Evolutionary conservation across 2,329 filamentous ascomycete genomes (phyloP), one percentile per base, ranked within the genome.

Genomic region (Colletotrichum endophyticum): DNA sequence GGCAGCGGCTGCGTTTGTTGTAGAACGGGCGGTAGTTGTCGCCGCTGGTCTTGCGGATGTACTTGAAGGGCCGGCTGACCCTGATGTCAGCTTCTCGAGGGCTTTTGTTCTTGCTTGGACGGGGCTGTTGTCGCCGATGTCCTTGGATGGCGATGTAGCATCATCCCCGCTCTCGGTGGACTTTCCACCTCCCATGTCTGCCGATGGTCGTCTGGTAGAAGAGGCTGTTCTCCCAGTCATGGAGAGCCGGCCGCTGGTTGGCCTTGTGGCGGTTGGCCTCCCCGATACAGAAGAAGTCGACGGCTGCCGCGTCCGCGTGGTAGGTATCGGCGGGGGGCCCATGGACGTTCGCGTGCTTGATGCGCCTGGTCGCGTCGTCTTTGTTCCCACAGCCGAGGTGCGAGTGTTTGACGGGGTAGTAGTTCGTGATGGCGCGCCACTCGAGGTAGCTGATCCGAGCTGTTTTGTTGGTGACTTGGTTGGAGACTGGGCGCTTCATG

Each of bases 401-500:
- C 88, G 86, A 69, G 88, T 84, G 79, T 90, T 92, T 56, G 92
- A 90, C 2, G 94, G 92, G 4, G 93, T 95, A 53, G 86, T 90
- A 15, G 92, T 95, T 80, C 93, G 88, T 56, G 94, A 93, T 2
- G 89, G 91, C 3, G 89, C 86, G 7, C 89, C 84, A 79, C 90
- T 93, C 2, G 92, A 91, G 8, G 86, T 82, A 5, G 86, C 85
- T 3, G 92, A 88, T 49, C 84, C 88, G 62, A 94, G 84, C 80
- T 95, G 94, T 82, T 97, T 97, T 5, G 94, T 95, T 3, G 95
- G 95, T 2, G 94, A 96, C 81, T 95, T 96, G 1, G 91, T 93
- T 3, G 95, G 94, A 75, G 94, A 95, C 92, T 96, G 72, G 34
- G 12, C 12, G 79, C 56, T 44, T 30, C 68, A 68, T 36, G 69